These are phyloP conservation scores for Arthrobotrys sinensis DNA, from an alignment of 2,329 filamentous ascomycete genomes.

Conservation along the genomic window DNA sequence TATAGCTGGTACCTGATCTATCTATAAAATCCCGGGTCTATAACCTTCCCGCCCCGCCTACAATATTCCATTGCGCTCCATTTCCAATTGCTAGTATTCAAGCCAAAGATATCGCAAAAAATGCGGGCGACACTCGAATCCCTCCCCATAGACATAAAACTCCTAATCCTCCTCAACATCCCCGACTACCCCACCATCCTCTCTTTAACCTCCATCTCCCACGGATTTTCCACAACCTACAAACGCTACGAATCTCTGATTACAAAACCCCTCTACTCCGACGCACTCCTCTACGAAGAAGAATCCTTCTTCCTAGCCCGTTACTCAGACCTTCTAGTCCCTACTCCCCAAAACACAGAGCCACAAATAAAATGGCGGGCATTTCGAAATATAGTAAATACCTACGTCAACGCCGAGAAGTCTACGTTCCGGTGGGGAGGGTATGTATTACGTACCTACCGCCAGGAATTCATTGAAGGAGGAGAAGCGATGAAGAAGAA, in stretches of 20 bases:
- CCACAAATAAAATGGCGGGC: constrained; percentile 1
- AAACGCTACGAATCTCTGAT: constrained; percentile 17
- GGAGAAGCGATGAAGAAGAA: neutral
- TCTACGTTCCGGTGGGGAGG: neutral
- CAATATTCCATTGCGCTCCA: too few species aligned
- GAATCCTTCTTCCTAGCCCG: constrained; percentile 36
- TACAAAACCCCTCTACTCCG: constrained; percentile 8
- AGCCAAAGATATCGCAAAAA: neutral
- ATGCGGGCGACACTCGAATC: constrained; percentile 16
- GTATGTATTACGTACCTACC: neutral
- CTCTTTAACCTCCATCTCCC: constrained; percentile 14
- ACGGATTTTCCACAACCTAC: constrained; percentile 33
- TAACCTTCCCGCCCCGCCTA: too few species aligned
- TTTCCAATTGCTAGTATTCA: too few species aligned
- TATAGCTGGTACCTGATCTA: too few species aligned
- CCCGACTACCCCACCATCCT: constrained; percentile 23
- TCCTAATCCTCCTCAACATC: constrained; percentile 36
- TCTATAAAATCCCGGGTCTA: too few species aligned
- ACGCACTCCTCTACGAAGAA: constrained; percentile 27
- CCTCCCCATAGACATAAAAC: constrained; percentile 33
- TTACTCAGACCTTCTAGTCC: constrained; percentile 1
- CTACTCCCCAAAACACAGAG: neutral
- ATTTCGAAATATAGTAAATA: constrained; percentile 2
- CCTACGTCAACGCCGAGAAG: constrained; percentile 12
- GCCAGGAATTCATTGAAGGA: neutral